Evolutionary conservation across 305 asterid species (phyloP).

Genomic region (Fraxinus sp.): DNA sequence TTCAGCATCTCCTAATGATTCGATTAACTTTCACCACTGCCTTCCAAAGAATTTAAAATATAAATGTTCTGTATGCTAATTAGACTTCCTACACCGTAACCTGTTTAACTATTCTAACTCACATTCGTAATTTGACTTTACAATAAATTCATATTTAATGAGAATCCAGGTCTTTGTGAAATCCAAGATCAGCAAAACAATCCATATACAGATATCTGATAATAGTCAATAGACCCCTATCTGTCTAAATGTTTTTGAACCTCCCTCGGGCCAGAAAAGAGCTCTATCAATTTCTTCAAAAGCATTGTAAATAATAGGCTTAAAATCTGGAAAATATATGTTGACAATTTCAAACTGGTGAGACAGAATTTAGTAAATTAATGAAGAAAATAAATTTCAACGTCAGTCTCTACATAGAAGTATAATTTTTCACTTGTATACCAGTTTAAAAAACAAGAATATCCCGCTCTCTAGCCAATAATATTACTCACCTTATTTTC

Average conservation of each 20-base stretch:
- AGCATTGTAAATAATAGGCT: not conserved
- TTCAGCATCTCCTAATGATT: not conserved
- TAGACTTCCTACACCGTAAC: not conserved
- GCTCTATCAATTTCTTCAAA: not conserved
- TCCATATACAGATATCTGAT: not conserved
- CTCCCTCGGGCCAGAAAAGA: not conserved
- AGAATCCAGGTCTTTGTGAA: not conserved
- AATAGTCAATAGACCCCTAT: not conserved
- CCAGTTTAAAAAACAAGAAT: not conserved
- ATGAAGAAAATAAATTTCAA: not conserved
- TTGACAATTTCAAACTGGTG: not conserved
- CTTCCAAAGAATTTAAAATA: not conserved
- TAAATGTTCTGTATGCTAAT: not conserved
- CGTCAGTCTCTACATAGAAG: not conserved
- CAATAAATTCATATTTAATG: not conserved
- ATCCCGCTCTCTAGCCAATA: not conserved
- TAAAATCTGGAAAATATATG: not conserved
- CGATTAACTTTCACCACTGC: not conserved
- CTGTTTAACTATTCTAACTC: not conserved
- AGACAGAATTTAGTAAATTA: not conserved
- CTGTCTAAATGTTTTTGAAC: not conserved
- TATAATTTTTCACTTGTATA: not conserved
- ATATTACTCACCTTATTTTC: not conserved
- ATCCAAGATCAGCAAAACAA: not conserved
- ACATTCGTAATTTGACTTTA: not conserved